Evolutionary conservation across 495 filamentous ascomycete species (phyloP).

Genomic region (Xylaria scruposa): DNA sequence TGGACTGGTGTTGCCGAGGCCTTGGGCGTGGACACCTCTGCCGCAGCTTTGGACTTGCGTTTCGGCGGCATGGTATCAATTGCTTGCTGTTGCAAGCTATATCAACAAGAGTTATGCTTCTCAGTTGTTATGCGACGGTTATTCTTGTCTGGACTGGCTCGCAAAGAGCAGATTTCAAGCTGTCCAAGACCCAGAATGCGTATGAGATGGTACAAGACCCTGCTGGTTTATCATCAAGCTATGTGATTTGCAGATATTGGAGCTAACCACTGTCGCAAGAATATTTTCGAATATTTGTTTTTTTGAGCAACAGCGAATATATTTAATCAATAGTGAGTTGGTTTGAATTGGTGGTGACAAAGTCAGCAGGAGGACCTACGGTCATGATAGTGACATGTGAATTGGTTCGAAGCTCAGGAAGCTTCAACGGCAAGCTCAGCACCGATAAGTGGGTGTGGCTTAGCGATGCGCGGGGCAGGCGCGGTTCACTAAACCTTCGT

Average conservation of each 20-base stretch:
- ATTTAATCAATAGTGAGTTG: neutral
- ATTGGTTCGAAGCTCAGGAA: constrained; percentile 4
- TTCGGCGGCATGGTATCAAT: constrained; percentile 71
- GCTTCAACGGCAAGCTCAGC: neutral
- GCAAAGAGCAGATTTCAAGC: neutral
- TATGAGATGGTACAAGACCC: neutral
- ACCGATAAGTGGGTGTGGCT: constrained; percentile 1
- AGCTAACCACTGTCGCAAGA: neutral
- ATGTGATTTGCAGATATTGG: constrained; percentile 5
- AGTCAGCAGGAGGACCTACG: neutral
- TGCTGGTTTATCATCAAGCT: neutral
- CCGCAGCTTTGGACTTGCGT: constrained; percentile 39
- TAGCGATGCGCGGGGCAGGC: constrained; percentile 3
- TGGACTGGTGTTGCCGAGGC: constrained; percentile 49
- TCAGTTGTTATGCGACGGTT: neutral
- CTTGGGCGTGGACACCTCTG: constrained; percentile 42
- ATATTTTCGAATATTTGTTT: neutral
- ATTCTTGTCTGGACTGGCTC: neutral
- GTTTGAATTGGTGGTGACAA: neutral
- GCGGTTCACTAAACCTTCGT: neutral
- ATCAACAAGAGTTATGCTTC: neutral
- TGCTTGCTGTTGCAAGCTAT: neutral
- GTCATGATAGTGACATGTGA: constrained; percentile 11
- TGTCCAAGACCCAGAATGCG: neutral
- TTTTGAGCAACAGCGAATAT: neutral